These are phyloP conservation scores for Chlorociboria aeruginascens DNA, from an alignment of 495 filamentous ascomycete genomes.

Conservation along the genomic window DNA sequence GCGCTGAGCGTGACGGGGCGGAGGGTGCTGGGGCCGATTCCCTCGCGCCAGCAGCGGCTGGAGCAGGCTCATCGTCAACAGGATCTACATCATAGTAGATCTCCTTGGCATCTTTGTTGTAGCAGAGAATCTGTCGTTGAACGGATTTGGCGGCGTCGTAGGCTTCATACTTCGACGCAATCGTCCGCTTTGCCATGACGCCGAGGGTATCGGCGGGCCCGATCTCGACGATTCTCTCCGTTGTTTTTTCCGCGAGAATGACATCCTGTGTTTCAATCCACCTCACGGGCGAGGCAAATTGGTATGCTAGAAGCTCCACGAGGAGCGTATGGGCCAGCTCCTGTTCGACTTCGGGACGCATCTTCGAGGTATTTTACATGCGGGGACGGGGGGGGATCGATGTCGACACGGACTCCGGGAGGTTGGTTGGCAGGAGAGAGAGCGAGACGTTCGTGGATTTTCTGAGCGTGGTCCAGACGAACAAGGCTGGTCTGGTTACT, in stretches of 20 bases:
- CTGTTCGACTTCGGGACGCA: constrained; percentile 98
- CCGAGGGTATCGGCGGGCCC: constrained; percentile 97
- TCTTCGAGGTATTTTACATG: constrained; percentile 38
- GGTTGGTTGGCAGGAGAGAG: neutral
- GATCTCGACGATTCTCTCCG: constrained; percentile 95
- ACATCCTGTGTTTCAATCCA: constrained; percentile 99
- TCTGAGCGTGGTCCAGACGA: too few species aligned
- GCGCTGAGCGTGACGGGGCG: constrained; percentile 35
- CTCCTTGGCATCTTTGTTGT: constrained; percentile 98
- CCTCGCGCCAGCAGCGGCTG: constrained; percentile 35
- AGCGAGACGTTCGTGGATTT: neutral
- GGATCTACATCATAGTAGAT: constrained; percentile 99
- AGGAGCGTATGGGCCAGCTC: constrained; percentile 95
- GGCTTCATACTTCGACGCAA: constrained; percentile 96
- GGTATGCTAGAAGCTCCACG: constrained; percentile 96
- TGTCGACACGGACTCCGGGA: neutral
- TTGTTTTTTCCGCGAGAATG: constrained; percentile 86
- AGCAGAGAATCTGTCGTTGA: constrained; percentile 95
- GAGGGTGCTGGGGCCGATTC: constrained; percentile 30
- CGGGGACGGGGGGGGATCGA: constrained; percentile 7
- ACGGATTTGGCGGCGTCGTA: constrained; percentile 94
- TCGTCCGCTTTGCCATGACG: constrained; percentile 92
- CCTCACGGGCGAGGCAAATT: constrained; percentile 96
- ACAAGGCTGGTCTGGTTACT: too few species aligned
- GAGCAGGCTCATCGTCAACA: constrained; percentile 74